phyloP scores from a whole-genome alignment of 2,329 filamentous ascomycete species.

The Metarhizium robertsii region DNA sequence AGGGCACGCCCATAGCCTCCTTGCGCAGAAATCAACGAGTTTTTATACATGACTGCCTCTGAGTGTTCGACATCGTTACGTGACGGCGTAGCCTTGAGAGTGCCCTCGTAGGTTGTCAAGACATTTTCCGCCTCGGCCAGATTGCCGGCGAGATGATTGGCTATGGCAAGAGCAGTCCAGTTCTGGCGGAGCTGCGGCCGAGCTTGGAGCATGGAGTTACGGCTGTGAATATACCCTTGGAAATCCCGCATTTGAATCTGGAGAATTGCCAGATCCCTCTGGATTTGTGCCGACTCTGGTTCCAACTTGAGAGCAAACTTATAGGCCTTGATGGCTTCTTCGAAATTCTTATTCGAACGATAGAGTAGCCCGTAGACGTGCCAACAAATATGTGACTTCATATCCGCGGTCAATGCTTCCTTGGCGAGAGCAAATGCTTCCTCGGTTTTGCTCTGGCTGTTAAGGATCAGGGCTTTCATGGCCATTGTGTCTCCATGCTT shows the following conservation, averaged over 20 bases:
- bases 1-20: conserved; percentile 76
- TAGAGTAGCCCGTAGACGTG: conserved; percentile 96
- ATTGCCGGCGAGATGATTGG: conserved; percentile 83
- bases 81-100: conserved; percentile 69
- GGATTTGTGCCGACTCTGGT: conserved; percentile 89
- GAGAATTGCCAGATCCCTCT: conserved; percentile 83
- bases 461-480: conserved; percentile 97
- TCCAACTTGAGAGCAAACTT: conserved; percentile 90
- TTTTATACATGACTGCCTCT: conserved; percentile 92
- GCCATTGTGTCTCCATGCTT: conserved; percentile 97
- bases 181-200: conserved; percentile 77
- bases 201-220: conserved; percentile 77
- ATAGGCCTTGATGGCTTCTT: conserved; percentile 98
- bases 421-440: conserved; percentile 93
- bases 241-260: conserved; percentile 97
- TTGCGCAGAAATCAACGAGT: conserved; percentile 82
- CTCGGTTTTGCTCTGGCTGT: conserved; percentile 81
- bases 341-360: conserved; percentile 91
- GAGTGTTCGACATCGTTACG: conserved; percentile 84
- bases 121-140: conserved; percentile 81
- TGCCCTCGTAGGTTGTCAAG: conserved; percentile 86
- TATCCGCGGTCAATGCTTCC: conserved; percentile 84
- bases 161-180: conserved; percentile 95
- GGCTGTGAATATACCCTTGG: conserved; percentile 83
- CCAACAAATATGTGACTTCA: conserved; percentile 99